A percentile compares a stretch with the other conserved stretches of the same genome.
Evolutionary conservation across 2,329 filamentous ascomycete genomes (phyloP).

Genomic region (Botrytis porri): DNA sequence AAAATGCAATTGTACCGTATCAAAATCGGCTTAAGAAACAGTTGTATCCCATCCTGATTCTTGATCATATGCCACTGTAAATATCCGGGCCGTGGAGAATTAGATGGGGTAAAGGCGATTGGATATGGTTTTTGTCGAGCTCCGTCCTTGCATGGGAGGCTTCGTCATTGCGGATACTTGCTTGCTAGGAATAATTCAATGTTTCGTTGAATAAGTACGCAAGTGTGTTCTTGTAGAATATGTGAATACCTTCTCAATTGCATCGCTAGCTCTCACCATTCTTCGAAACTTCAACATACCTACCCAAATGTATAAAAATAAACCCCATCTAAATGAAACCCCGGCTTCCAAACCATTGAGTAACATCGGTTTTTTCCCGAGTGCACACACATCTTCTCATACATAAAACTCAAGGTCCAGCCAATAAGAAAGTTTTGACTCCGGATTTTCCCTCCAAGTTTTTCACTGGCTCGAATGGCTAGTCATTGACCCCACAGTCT

Average conservation of each 20-base stretch:
- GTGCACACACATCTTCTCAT: not conserved
- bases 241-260: not conserved
- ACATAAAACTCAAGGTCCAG: not conserved
- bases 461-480: not conserved
- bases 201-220: not conserved
- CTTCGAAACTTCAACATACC: not conserved
- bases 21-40: not conserved
- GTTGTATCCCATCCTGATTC: not conserved
- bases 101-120: not conserved
- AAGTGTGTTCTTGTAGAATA: not conserved
- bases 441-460: not conserved
- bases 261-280: not conserved
- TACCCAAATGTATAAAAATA: not conserved
- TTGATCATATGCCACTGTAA: not conserved
- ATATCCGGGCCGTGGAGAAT: slow-evolving; percentile 4
- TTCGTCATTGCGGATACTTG: slow-evolving; percentile 4
- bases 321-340: not conserved
- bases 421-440: not conserved
- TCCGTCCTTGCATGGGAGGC: not conserved
- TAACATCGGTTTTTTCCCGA: not conserved
- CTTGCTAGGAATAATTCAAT: not conserved
- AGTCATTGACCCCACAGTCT: slow-evolving; percentile 9
- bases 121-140: not conserved
- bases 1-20: not conserved
- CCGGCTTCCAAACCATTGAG: not conserved